Base-by-base conservation (phyloP, 306 rosid species). In the Fragaria ananassa region DNA sequence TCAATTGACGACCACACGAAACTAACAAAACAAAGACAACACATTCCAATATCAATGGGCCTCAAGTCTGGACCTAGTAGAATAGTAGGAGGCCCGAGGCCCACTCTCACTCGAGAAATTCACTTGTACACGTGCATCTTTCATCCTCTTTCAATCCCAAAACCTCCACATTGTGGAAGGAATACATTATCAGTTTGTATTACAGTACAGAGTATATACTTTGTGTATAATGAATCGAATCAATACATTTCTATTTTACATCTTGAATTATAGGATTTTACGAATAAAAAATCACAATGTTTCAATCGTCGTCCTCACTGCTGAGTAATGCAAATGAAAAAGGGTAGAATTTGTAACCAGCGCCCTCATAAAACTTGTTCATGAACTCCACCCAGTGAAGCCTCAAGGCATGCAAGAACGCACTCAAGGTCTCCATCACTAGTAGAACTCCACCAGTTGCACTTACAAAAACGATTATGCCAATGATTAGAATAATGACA, bases 351-450 rank as follows among this genome's bases (percentile, higher is more conserved):
- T 86, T 91, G 84, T 82, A 86, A 62, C 97, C 97, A 71, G 85
- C 83, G 65, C 96, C 97, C 75, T 83, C 89, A 35, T 92, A 92
- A 72, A 92, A 92, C 82, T 90, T 93, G 87, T 86, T 86, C 77
- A 86, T 92, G 72, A 90, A 93, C 84, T 93, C 96, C 54, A 90
- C 92, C 97, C 96, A 93, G 78, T 88, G 96, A 81, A 90, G 92
- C 78, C 97, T 85, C 88, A 93, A 82, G 60, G 97, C 96, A 79
- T 90, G 97, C 76, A 90, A 88, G 85, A 93, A 93, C 68, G 97
- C 96, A 79, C 97, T 90, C 10, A 88, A 83, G 50, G 92, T 90
- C 85, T 92, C 93, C 97, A 92, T 90, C 77, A 89, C 79, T 69
- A 90, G 88, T 51, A 93, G 67, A 49, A 90, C 97, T 42, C 93